Percentiles rank a stretch among this genome's conserved stretches.
These are phyloP conservation scores for Talaromyces wortmannii DNA, from an alignment of 495 filamentous ascomycete genomes.

Conservation along the genomic window DNA sequence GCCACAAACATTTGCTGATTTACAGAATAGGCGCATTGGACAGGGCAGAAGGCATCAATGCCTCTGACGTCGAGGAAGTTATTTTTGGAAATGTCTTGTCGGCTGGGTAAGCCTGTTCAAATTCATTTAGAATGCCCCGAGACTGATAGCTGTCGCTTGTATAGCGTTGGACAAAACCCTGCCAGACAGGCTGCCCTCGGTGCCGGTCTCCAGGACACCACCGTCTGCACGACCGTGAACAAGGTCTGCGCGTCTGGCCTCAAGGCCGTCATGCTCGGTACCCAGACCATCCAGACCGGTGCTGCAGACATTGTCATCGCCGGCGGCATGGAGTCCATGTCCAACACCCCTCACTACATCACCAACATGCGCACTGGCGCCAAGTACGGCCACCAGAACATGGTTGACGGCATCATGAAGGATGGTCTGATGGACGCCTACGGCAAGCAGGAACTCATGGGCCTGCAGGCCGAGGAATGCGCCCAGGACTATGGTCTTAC, in stretches of 20 bases:
- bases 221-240: conserved; percentile 90
- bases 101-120: conserved; percentile 60
- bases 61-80: conserved; percentile 85
- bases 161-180: conserved; percentile 91
- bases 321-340: conserved; percentile 96
- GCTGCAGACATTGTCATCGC: conserved; percentile 85
- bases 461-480: conserved; percentile 86
- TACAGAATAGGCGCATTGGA: conserved; percentile 65
- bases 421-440: conserved; percentile 92
- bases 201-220: conserved; percentile 71
- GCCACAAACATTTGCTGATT: conserved; percentile 9
- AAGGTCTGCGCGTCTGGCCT: conserved; percentile 94
- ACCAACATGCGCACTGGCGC: conserved; percentile 72
- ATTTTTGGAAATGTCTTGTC: conserved; percentile 98
- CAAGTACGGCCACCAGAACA: conserved; percentile 81
- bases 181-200: conserved; percentile 87
- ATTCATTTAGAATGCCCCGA: not conserved
- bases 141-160: conserved; percentile 7
- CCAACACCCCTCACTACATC: conserved; percentile 94
- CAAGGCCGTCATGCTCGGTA: conserved; percentile 90
- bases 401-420: conserved; percentile 86
- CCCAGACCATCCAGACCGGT: conserved; percentile 94
- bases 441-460: conserved; percentile 88
- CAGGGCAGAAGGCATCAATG: conserved; percentile 75
- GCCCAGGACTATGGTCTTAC: conserved; percentile 73